Conservation (phyloP, 768 basidiomycete species). For the Tricholoma hemisulphureum region DNA sequence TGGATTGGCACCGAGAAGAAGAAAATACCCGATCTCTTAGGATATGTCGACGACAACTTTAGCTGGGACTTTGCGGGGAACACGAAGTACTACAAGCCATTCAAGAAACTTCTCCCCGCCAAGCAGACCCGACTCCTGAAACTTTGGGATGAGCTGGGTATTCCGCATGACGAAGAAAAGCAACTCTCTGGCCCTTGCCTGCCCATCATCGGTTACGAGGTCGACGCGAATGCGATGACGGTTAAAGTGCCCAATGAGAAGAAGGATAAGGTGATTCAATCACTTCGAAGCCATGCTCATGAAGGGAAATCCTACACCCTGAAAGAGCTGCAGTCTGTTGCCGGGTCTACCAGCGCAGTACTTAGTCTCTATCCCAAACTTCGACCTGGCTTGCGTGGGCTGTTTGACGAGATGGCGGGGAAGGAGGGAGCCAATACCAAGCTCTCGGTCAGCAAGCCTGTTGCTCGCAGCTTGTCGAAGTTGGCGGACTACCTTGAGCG, state of each 20-base stretch:
- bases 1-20: background rate
- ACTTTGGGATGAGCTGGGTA: conserved; percentile 3
- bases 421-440: background rate
- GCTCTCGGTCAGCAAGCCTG: background rate
- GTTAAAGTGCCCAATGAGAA: background rate
- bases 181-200: conserved; percentile 2
- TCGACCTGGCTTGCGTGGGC: background rate
- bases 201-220: conserved; percentile 2
- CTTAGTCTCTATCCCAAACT: background rate
- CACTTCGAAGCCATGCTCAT: background rate
- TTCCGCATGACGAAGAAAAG: conserved; percentile 5
- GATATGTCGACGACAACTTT: background rate
- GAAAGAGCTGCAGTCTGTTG: background rate
- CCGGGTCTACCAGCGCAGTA: background rate
- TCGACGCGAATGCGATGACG: conserved; percentile 9
- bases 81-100: background rate
- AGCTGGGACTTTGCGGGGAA: background rate
- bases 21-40: background rate
- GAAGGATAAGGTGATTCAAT: background rate
- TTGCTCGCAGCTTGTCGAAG: background rate
- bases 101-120: background rate
- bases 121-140: background rate
- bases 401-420: background rate
- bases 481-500: background rate
- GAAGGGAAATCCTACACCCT: background rate